These are phyloP conservation scores for Aspergillus clavatus DNA, from an alignment of 2,329 filamentous ascomycete genomes.

Conservation along the genomic window DNA sequence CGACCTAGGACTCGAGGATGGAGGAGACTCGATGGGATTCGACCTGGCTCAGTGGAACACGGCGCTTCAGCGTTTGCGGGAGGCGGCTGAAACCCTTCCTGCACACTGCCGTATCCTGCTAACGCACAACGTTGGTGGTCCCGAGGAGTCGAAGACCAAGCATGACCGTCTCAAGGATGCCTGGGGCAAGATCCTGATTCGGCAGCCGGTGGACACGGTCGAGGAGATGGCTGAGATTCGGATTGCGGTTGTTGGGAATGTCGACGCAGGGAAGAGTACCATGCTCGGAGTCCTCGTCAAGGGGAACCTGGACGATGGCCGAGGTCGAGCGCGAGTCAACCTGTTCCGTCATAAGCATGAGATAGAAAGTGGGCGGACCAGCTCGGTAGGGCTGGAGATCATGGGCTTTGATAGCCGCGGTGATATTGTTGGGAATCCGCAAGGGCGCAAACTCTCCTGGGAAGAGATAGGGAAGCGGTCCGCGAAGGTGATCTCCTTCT, in stretches of 20 bases:
- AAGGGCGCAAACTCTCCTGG: constrained; percentile 87
- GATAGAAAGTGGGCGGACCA: constrained; percentile 90
- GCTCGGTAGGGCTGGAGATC: constrained; percentile 97
- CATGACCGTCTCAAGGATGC: constrained; percentile 66
- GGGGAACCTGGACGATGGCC: constrained; percentile 87
- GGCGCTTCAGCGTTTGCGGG: constrained; percentile 62
- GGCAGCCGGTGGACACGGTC: constrained; percentile 65
- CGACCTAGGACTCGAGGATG: constrained; percentile 87
- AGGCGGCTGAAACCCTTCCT: constrained; percentile 59
- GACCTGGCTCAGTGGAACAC: constrained; percentile 68
- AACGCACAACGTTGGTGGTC: constrained; percentile 83
- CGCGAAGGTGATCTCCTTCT: constrained; percentile 94
- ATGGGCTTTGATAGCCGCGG: constrained; percentile 92
- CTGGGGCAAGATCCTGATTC: constrained; percentile 81
- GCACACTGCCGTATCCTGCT: constrained; percentile 78
- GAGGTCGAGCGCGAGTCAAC: constrained; percentile 89
- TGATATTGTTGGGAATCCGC: constrained; percentile 73
- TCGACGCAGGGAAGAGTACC: constrained; percentile 95
- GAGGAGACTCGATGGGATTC: constrained; percentile 77
- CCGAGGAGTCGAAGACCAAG: constrained; percentile 62
- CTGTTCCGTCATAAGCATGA: constrained; percentile 98
- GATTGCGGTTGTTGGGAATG: constrained; percentile 95
- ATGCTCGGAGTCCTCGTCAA: constrained; percentile 94
- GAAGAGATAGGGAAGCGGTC: constrained; percentile 94
- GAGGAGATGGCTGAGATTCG: constrained; percentile 93